Base-by-base conservation (phyloP, 352 stramenopile genomes). In the Phytophthora quininea region DNA sequence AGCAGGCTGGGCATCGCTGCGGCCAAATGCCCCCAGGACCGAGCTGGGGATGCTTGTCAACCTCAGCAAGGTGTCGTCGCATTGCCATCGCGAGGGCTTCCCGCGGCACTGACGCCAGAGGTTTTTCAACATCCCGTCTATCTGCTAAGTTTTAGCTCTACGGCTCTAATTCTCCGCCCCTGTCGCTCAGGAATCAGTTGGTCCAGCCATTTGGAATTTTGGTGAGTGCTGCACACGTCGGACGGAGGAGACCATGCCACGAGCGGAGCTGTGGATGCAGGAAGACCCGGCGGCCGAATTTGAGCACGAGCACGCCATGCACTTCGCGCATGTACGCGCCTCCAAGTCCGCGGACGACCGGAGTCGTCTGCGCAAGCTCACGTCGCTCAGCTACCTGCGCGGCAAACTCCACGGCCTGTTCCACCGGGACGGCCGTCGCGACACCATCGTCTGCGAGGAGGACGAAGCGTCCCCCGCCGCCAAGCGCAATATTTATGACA, bases 401-500 rank as follows among this genome's bases (percentile, higher is more conserved):
- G 54, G 69, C 58, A 90, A 91, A 58, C 33, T 92, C 42, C 79
- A 74, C 52, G 59, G 64, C 49, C 79, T 76, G 62, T 75, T 92
- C n/a, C 80, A 81, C 46, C 77, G 67, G 19, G 19, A 24, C 47
- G 73, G 84, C 10, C 64, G 84, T 48, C 84, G 81, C 42, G 80
- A 87, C 65, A 88, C 82, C 45, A 81, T 90, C 46, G 71, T 84
- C 42, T 75, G 77, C 33, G 77, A 88, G 40, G 79, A 84, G 5
- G 82, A 92, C 54, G 82, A 90, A 53, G 76, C 86, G 61, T 64
- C 63, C 19, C 61, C 67, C 2, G 62, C 47, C 8, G 47, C 52
- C 30, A 69, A 74, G 45, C 80, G 71, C 53, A 82, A 77, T 56
- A 73, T 83, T 57, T 80, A 80, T 68, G 73, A 88, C 19, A 86